Conservation (phyloP, 352 stramenopile species). For the Hyaloperonospora arabidopsidis region DNA sequence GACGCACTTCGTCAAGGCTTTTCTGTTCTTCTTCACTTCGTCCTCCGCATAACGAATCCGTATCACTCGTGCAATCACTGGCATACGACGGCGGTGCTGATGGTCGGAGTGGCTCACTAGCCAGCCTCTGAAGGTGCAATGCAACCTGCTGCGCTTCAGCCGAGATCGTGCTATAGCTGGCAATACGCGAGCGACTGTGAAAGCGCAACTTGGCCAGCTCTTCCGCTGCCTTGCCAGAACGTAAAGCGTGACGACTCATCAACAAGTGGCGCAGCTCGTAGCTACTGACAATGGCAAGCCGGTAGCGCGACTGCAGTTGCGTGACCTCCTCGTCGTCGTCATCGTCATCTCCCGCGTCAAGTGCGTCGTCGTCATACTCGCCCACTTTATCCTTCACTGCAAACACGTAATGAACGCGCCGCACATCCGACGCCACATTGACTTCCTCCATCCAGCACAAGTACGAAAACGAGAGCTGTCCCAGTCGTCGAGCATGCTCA, state of each 20-base stretch:
- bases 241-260: conserved; percentile 17
- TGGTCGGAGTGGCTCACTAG: conserved; percentile 12
- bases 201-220: conserved; percentile 41
- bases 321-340: conserved; percentile 8
- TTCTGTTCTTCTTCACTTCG: conserved; percentile 8
- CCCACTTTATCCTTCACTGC: conserved; percentile 28
- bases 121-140: conserved; percentile 28
- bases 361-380: conserved; percentile 21
- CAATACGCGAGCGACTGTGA: conserved; percentile 60
- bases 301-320: conserved; percentile 6
- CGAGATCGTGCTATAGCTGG: conserved; percentile 65
- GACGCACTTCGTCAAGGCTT: conserved; percentile 11
- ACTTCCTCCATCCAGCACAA: conserved; percentile 76
- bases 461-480: conserved; percentile 37
- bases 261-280: conserved; percentile 51
- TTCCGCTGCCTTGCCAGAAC: conserved; percentile 11
- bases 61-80: conserved; percentile 20
- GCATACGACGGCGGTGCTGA: conserved; percentile 14
- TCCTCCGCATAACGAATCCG: conserved; percentile 15
- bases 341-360: no score
- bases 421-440: conserved; percentile 45
- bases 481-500: conserved; percentile 41
- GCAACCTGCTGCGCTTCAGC: conserved; percentile 42
- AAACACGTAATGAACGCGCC: conserved; percentile 64
- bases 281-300: conserved; percentile 57